Evolutionary conservation across 2,329 filamentous ascomycete species (phyloP).

Genomic region (Drechmeria coniospora): DNA sequence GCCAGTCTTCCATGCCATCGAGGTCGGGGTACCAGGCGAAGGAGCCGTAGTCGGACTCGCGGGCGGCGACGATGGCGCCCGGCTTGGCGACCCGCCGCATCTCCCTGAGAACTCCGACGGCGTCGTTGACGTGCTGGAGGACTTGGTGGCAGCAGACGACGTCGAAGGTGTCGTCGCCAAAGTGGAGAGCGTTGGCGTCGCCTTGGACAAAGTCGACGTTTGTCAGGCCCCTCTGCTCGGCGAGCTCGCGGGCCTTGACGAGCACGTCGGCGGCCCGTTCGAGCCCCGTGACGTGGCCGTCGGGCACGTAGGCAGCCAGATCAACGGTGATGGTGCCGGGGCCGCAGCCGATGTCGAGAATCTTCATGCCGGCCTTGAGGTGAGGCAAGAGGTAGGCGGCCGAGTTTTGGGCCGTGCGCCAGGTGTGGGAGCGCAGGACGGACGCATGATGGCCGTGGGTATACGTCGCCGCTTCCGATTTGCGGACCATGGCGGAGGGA

Average conservation of each 20-base stretch:
- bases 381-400: slow-evolving; percentile 25
- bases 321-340: slow-evolving; percentile 30
- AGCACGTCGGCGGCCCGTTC: slow-evolving; percentile 20
- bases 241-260: slow-evolving; percentile 13
- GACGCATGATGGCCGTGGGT: slow-evolving; percentile 23
- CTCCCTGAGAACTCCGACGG: slow-evolving; percentile 18
- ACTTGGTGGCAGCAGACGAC: slow-evolving; percentile 23
- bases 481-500: too few species aligned
- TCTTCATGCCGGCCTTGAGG: slow-evolving; percentile 19
- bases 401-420: slow-evolving; percentile 25
- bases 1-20: slow-evolving; percentile 8
- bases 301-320: slow-evolving; percentile 19
- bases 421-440: slow-evolving; percentile 21
- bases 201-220: slow-evolving; percentile 18
- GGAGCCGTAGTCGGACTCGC: slow-evolving; percentile 9
- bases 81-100: slow-evolving; percentile 24
- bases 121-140: slow-evolving; percentile 21
- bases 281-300: slow-evolving; percentile 22
- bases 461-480: slow-evolving; percentile 12
- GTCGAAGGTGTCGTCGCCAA: slow-evolving; percentile 21
- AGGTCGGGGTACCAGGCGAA: slow-evolving; percentile 10
- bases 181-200: slow-evolving; percentile 15
- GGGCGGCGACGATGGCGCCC: slow-evolving; percentile 22
- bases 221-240: slow-evolving; percentile 13
- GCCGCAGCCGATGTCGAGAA: slow-evolving; percentile 33